Conservation (phyloP, 441 rosid species). For the Gossypium davidsonii region DNA sequence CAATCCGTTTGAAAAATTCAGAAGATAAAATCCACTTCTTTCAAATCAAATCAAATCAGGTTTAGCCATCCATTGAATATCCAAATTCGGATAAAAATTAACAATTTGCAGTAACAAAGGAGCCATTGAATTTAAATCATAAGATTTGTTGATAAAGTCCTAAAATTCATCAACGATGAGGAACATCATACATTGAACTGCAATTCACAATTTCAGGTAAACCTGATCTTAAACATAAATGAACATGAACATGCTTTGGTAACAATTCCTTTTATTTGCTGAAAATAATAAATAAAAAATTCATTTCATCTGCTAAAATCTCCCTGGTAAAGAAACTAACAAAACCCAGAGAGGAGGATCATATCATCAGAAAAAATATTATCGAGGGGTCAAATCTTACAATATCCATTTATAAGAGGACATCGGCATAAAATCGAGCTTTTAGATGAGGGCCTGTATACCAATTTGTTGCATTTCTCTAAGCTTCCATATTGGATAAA, state of each 20-base stretch:
- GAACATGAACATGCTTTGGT: background rate
- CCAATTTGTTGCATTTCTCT: constrained; percentile 61
- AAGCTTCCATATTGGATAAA: constrained; percentile 84
- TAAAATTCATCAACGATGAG: too few relatives aligned
- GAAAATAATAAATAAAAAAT: background rate
- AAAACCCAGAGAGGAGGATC: constrained; percentile 18
- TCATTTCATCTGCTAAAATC: constrained; percentile 10
- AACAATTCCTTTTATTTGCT: constrained; percentile 20
- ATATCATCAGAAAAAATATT: background rate
- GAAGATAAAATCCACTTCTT: too few relatives aligned
- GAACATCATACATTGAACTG: background rate
- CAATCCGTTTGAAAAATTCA: too few relatives aligned
- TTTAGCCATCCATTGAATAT: too few relatives aligned
- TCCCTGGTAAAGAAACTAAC: constrained; percentile 29
- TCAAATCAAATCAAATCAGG: too few relatives aligned
- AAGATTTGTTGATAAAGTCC: background rate
- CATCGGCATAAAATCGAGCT: background rate
- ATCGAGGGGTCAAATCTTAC: constrained; percentile 15
- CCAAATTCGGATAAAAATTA: too few relatives aligned
- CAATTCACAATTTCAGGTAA: background rate
- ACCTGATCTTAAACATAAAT: background rate
- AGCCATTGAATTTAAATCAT: background rate
- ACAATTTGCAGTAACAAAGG: too few relatives aligned
- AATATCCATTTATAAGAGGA: background rate
- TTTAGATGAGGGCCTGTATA: constrained; percentile 65